Conservation (phyloP, 495 filamentous ascomycete species). For the Chlorociboria aeruginascens region DNA sequence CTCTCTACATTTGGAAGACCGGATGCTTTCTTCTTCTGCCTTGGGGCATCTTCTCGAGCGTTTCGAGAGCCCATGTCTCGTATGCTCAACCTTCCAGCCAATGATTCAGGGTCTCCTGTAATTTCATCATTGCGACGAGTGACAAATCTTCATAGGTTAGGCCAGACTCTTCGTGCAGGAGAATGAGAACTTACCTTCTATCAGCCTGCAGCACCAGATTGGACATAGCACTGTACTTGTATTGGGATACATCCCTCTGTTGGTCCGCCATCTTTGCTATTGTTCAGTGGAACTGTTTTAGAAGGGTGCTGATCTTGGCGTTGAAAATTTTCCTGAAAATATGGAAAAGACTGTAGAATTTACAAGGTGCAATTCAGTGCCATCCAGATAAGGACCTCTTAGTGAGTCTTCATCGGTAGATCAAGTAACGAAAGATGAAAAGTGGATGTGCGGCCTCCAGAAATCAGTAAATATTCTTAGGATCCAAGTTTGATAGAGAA, state of each 20-base stretch:
- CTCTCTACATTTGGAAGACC: conserved; percentile 59
- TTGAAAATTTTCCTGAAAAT: too few relatives aligned
- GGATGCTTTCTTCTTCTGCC: conserved; percentile 58
- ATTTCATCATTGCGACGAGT: conserved; percentile 86
- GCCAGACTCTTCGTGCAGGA: too few relatives aligned
- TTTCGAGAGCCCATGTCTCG: conserved; percentile 86
- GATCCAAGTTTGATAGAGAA: too few relatives aligned
- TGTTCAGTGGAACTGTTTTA: neutral
- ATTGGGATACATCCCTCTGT: conserved; percentile 82
- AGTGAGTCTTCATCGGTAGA: too few relatives aligned
- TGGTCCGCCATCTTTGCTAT: conserved; percentile 66
- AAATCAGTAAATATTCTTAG: too few relatives aligned
- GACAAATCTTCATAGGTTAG: conserved; percentile 56
- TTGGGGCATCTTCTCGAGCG: conserved; percentile 66
- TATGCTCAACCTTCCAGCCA: conserved; percentile 86
- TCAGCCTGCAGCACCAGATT: conserved; percentile 99
- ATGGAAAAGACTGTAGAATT: neutral
- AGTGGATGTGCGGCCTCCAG: too few relatives aligned
- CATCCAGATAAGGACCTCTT: too few relatives aligned
- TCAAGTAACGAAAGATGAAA: too few relatives aligned
- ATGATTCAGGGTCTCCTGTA: conserved; percentile 93
- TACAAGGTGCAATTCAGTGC: too few relatives aligned
- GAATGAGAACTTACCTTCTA: conserved; percentile 18
- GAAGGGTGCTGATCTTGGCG: neutral
- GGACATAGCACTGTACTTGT: conserved; percentile 99